Evolutionary conservation across 306 rosid genomes (phyloP), one percentile per base, ranked within the genome.

Genomic region (Quercus rubra): DNA sequence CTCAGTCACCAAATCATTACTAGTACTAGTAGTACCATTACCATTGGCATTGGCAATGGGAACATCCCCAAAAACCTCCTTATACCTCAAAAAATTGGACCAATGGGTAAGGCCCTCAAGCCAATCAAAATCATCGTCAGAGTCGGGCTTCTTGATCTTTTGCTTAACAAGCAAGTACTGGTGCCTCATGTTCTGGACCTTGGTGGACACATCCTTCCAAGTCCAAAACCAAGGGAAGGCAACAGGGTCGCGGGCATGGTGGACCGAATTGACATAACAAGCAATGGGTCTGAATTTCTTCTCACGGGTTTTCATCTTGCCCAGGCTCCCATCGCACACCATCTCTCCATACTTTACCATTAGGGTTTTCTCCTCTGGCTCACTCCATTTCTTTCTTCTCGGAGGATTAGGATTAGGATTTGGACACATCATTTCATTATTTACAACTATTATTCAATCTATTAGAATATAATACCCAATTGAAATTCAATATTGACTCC

Each of bases 171-270:
- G 93, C 77, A 92, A 57, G 85, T 91, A 95, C 86, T 95, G 99
- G 61, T 95, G 99, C 89, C 99, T 78, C 98, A 95, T 95, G 81
- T 95, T 95, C 89, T 95, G 99, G 31, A 95, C 99, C 89, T 95
- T 92, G 21, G 99, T 95, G 38, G 98, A 92, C 54, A 92, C 98
- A 54, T 95, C 99, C 84, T 95, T 95, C 99, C 99, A 95, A 21
- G 87, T 86, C 99, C 99, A 95, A 38, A 89, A 98, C 99, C 99
- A 92, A 72, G 98, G 99, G 73, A 72, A 90, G n/a, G 90, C 83
- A 20, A 87, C 71, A 11, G 97, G 91, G 83, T 92, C 96, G 70
- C 83, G 86, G 59, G 88, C 80, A 82, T 90, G 86, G 63, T 95
- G 99, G 38, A 90, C 72, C 19, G 96, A 90, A 80, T 92, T 95